Evolutionary conservation across 169 alveolate species (phyloP), one percentile per base, ranked within the genome.

Genomic region (Eimeria maxima): DNA sequence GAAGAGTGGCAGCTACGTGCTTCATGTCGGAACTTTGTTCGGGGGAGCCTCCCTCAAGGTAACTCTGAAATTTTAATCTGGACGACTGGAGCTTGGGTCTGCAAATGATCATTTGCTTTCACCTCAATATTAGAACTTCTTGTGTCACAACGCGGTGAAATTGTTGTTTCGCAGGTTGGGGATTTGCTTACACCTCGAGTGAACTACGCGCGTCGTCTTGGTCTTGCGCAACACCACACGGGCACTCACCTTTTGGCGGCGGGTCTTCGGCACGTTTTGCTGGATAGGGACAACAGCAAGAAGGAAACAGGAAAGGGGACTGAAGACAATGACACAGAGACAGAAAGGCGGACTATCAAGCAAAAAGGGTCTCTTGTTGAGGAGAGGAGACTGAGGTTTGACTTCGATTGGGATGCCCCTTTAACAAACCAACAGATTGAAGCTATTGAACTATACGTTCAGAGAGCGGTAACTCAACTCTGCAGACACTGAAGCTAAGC

Each of bases 341-440:
- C 44, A 4, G 96, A 78, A 10, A 63, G 38, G 16, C 33, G 47
- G 29, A 57, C 63, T 38, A 84, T 94, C 4, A 55, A 67, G 74
- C 99, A 98, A 80, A 95, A 96, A 63, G 99, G 99, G 38, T 98
- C 99, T 42, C 97, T 98, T 50, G 99, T 98, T n/a, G 99, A 98
- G 71, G 98, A 96, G 18, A 98, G 96, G 95, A 96, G 98, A 96
- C 96, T 98, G 50, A 94, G 98, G 93, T 98, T 98, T 95, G 99
- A 98, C 95, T 98, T 97, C 93, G 95, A 98, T 27, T 97, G 98
- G 60, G 81, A 90, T 55, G 96, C 97, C 76, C 97, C 98, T 18
- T 67, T 98, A 87, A 89, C 80, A 16, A 73, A 86, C 53, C 94
- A 87, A 18, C 94, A 87, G 69, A 60, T 87, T 33, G 94, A 87